Evolutionary conservation across 176 grass and related monocot genomes (phyloP).

Genomic region (Eremochloa ophiuroides): DNA sequence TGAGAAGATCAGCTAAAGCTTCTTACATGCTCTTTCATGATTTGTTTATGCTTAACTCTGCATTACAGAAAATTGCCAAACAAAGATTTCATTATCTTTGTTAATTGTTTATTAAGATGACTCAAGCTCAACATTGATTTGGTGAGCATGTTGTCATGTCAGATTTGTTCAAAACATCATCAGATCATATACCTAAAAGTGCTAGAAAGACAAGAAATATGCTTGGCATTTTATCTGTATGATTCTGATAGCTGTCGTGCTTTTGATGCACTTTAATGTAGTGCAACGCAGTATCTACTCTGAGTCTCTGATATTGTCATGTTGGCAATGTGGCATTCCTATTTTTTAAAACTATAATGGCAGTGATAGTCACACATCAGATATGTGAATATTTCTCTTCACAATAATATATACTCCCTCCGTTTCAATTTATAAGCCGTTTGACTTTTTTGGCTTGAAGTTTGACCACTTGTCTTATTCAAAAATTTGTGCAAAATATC

Average conservation of each 20-base stretch:
- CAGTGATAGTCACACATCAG: background rate
- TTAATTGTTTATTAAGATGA: background rate
- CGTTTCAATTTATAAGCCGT: too few species aligned
- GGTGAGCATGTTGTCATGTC: background rate
- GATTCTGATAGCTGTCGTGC: background rate
- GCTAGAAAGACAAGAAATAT: background rate
- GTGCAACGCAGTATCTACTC: background rate
- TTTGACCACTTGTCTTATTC: too few species aligned
- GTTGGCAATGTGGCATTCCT: background rate
- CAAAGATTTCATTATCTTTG: background rate
- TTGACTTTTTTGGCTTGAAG: too few species aligned
- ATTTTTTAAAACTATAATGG: background rate
- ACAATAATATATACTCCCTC: too few species aligned
- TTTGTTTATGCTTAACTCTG: background rate
- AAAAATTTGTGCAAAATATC: too few species aligned
- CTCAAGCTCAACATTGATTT: background rate
- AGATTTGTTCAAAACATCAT: background rate
- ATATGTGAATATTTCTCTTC: background rate
- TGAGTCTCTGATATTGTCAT: background rate
- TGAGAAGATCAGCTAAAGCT: background rate
- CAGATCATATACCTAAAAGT: background rate
- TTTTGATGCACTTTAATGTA: background rate
- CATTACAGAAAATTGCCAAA: background rate
- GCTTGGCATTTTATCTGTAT: background rate
- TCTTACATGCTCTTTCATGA: background rate